Evolutionary conservation across 805 yeast genomes (phyloP), one percentile per base, ranked within the genome.

Genomic region (Hanseniaspora occidentalis): DNA sequence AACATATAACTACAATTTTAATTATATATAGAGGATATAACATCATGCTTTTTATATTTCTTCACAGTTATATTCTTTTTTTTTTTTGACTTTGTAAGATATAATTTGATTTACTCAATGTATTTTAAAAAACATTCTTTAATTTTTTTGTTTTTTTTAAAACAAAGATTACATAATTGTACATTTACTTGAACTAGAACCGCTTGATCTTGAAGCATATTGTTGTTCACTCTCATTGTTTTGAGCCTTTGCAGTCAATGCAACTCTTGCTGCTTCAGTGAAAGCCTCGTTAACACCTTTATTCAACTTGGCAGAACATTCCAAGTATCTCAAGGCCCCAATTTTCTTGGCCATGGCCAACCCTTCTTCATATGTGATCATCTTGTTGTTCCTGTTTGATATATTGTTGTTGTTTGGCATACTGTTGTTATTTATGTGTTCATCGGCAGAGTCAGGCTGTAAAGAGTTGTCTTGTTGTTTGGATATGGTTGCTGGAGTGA

Each of bases 211-310:
- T 25, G 35, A 13, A 27, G 25, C 3, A 6, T 4, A n/a, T 9
- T 37, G 4, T 31, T 37, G 17, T 6, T 40, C 16, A 10, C 69
- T 71, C 46, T 65, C 64, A 38, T 75, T 76, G 41, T 88, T 89
- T 63, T 78, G 84, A 38, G 94, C 83, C 55, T 76, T 84, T 11
- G 95, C 95, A 46, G 83, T 79, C 50, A 89, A 69, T 2, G 96
- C 97, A 54, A 95, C 88, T 59, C 98, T 78, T 6, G 97, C 96
- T 35, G 97, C 98, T 64, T 92, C 98, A 0, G 96, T 86, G 58
- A 92, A 92, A 8, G 96, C 97, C 65, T 92, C 98, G 56, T 94
- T 92, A n/a, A 92, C 98, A 49, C 98, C 98, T 55, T 94, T 75
- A 61, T 88, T 89, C 59, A 81, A 79, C 68, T 88, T 92, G 6